Evolutionary conservation across 306 rosid species (phyloP).

Genomic region (Malus sylvestris): DNA sequence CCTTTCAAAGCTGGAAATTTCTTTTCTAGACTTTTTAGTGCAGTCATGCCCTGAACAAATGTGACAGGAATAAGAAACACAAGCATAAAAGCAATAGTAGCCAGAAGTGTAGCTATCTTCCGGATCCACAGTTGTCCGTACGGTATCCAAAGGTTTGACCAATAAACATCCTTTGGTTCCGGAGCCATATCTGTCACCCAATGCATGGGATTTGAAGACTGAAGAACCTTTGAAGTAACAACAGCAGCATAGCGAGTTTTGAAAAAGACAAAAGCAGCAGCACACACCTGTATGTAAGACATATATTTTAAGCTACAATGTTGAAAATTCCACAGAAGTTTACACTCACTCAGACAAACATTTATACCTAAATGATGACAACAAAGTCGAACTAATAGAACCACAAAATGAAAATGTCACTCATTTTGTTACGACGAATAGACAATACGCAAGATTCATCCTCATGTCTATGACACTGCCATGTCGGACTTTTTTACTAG

Average conservation of each 20-base stretch:
- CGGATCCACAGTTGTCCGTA: constrained; percentile 87
- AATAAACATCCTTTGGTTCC: constrained; percentile 77
- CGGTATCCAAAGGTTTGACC: constrained; percentile 93
- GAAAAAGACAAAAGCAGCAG: constrained; percentile 93
- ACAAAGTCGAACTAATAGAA: not conserved
- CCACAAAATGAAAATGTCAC: not conserved
- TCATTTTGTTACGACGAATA: not conserved
- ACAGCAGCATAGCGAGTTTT: constrained; percentile 78
- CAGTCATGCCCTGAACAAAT: constrained; percentile 80
- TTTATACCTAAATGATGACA: not conserved
- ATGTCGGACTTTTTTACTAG: not conserved
- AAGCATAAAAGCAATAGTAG: constrained; percentile 64
- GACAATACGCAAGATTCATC: not conserved
- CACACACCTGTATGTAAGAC: constrained; percentile 59
- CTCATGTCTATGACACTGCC: not conserved
- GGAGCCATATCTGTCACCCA: constrained; percentile 92
- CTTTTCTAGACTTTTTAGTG: constrained; percentile 56
- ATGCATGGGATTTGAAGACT: constrained; percentile 85
- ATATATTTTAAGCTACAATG: not conserved
- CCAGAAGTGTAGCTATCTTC: constrained; percentile 53
- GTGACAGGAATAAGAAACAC: constrained; percentile 80
- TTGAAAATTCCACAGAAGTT: not conserved
- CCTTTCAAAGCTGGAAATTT: constrained; percentile 65
- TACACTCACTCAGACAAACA: not conserved
- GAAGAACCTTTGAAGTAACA: constrained; percentile 65